Percentiles rank a stretch among this genome's conserved stretches.
These are phyloP conservation scores for Sarcocystis neurona DNA, from an alignment of 169 alveolate species.

Conservation along the genomic window DNA sequence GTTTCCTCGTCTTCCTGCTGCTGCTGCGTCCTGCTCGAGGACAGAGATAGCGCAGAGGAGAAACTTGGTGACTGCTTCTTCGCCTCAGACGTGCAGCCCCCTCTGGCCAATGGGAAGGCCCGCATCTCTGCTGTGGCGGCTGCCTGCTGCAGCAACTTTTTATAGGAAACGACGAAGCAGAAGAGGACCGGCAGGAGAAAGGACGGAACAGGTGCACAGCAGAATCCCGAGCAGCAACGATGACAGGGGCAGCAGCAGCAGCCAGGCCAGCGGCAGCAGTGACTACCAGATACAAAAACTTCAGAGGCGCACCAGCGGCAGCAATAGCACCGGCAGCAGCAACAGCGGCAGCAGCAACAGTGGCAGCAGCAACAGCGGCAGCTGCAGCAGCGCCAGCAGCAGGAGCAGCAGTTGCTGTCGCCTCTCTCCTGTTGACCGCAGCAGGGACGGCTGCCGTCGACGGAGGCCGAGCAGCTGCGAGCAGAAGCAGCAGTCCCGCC, in stretches of 20 bases:
- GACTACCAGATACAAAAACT: no score
- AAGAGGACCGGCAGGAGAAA: neutral
- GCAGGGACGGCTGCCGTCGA: slow-evolving; percentile 17
- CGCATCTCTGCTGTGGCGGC: slow-evolving; percentile 28
- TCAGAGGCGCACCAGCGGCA: no score
- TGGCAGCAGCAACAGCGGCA: no score
- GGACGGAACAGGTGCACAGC: neutral
- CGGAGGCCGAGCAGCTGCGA: neutral
- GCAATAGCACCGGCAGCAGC: neutral
- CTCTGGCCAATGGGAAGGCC: neutral
- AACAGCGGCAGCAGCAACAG: no score
- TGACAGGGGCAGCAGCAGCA: neutral
- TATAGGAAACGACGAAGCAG: neutral
- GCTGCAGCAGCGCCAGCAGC: neutral
- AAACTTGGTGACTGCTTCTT: no score
- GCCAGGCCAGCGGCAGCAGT: neutral
- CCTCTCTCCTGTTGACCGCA: no score
- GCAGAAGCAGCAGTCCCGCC: neutral
- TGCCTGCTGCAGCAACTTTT: neutral
- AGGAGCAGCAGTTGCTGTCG: no score
- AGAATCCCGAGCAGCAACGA: neutral
- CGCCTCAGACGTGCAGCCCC: no score
- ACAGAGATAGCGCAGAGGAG: no score
- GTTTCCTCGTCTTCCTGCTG: no score
- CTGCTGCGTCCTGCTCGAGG: no score